phyloP scores from a whole-genome alignment of 352 stramenopile species.

The Peronospora tabacina region DNA sequence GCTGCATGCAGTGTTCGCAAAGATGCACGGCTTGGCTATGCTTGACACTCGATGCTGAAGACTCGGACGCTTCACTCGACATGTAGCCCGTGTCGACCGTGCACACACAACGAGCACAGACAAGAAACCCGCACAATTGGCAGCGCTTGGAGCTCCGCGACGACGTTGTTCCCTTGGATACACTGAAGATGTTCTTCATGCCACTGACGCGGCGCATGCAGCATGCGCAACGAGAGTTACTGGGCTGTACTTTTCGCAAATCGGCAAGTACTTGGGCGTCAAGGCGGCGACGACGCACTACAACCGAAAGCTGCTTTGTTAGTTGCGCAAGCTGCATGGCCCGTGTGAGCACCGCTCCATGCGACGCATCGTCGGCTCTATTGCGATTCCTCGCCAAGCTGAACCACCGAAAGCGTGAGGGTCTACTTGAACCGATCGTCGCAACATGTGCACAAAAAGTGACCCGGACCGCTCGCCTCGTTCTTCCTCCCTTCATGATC shows the following conservation, averaged over 20 bases:
- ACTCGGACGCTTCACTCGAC: constrained; percentile 5
- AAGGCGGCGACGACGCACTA: constrained; percentile 27
- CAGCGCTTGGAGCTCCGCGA: constrained; percentile 39
- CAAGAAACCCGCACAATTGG: constrained; percentile 49
- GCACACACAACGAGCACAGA: constrained; percentile 46
- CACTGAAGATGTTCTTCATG: constrained; percentile 16
- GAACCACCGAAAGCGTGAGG: constrained; percentile 18
- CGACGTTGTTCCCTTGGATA: constrained; percentile 3
- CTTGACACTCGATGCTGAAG: constrained; percentile 12
- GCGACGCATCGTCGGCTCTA: constrained; percentile 24
- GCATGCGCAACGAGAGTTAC: constrained; percentile 23
- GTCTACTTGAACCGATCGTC: constrained; percentile 4
- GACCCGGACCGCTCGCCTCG: constrained; percentile 28
- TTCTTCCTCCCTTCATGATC: constrained; percentile 11
- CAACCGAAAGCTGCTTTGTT: constrained; percentile 19
- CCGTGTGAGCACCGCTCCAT: constrained; percentile 15
- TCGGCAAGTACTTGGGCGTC: constrained; percentile 33
- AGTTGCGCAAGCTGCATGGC: constrained; percentile 17
- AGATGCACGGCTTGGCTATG: constrained; percentile 35
- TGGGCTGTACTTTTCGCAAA: constrained; percentile 25
- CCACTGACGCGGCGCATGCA: constrained; percentile 31
- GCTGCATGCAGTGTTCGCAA: constrained; percentile 45
- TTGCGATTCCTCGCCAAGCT: constrained; percentile 13
- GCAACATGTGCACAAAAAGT: constrained; percentile 33
- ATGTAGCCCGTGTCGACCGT: constrained; percentile 20